Evolutionary conservation across 192 early-diverging fungal genomes (phyloP), one percentile per base, ranked within the genome.

Genomic region (Rhizoclosmatium sp.): DNA sequence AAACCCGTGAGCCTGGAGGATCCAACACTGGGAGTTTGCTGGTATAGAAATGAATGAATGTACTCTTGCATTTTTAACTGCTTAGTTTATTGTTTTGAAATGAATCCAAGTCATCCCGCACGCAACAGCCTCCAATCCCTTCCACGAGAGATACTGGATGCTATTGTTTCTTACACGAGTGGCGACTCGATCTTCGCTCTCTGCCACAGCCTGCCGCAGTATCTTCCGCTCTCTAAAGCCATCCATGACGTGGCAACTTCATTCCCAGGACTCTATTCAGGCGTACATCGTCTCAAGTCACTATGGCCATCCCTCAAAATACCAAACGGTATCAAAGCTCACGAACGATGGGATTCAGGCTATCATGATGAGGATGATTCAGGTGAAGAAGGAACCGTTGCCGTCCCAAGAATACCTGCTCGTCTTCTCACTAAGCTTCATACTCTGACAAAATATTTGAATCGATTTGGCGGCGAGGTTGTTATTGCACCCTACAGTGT

Each of bases 81-180:
- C 0, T 31, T 31, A 31, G 31, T 31, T 31, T 31, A 31, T 31
- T 31, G 0, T 31, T 31, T 31, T 31, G 31, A 31, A 31, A 31
- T 31, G 31, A 31, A 31, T 31, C 31, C 31, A 31, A 31, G 31
- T 31, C 31, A 31, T 31, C 0, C 31, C 31, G 31, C 31, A 31
- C 31, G 31, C 31, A 31, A 31, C 31, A 31, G 31, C 31, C 31
- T 62, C 5, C 60, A 62, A 62, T 16, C 46, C 16, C 14, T 47
- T 19, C 66, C 66, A 12, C 66, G 41, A 9, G 66, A 68, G 46
- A 23, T 68, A 7, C 66, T 68, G 14, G 66, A 68, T 47, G 4
- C 2, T 45, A 68, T 68, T 42, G 66, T 47, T 19, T 68, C 41
- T 14, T 68, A 45, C 4, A 47, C 46, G 7, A 23, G 23, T 42